phyloP scores from a whole-genome alignment of 2,329 filamentous ascomycete species.

The Claviceps sorghi region DNA sequence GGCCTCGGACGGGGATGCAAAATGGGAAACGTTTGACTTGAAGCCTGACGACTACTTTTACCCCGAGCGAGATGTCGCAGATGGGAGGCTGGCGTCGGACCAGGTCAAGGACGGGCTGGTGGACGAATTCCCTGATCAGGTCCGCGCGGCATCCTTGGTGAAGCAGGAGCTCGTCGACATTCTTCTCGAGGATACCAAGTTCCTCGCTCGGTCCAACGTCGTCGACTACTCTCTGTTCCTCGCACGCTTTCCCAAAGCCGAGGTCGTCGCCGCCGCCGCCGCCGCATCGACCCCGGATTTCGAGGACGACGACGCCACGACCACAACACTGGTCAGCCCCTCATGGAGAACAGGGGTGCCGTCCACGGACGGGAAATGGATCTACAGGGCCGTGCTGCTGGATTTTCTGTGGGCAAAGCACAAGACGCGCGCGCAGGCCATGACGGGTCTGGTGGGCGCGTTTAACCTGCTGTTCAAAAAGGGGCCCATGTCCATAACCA shows the following conservation, averaged over 20 bases:
- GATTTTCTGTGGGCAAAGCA: conserved; percentile 74
- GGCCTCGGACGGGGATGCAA: conserved; percentile 14
- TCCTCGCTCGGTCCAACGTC: conserved; percentile 47
- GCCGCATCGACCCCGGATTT: neutral
- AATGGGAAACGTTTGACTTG: conserved; percentile 59
- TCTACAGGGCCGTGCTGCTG: conserved; percentile 52
- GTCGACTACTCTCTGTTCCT: conserved; percentile 67
- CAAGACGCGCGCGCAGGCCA: conserved; percentile 47
- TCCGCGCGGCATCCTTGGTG: conserved; percentile 39
- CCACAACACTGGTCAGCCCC: conserved; percentile 1
- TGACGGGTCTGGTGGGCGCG: conserved; percentile 49
- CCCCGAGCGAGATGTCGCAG: conserved; percentile 56
- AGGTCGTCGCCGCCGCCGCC: conserved; percentile 5
- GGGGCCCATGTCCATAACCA: conserved; percentile 63
- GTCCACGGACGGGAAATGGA: conserved; percentile 48
- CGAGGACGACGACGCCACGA: neutral
- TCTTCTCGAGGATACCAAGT: conserved; percentile 46
- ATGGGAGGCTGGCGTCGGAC: conserved; percentile 46
- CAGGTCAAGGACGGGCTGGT: conserved; percentile 51
- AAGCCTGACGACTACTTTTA: conserved; percentile 66
- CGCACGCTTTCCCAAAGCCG: conserved; percentile 29
- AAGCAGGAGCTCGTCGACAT: conserved; percentile 40
- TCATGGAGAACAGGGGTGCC: conserved; percentile 47
- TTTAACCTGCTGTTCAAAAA: conserved; percentile 49
- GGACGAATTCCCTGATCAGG: conserved; percentile 52